Conservation (phyloP, 352 stramenopile genomes). For the Globisporangium megalacanthum region DNA sequence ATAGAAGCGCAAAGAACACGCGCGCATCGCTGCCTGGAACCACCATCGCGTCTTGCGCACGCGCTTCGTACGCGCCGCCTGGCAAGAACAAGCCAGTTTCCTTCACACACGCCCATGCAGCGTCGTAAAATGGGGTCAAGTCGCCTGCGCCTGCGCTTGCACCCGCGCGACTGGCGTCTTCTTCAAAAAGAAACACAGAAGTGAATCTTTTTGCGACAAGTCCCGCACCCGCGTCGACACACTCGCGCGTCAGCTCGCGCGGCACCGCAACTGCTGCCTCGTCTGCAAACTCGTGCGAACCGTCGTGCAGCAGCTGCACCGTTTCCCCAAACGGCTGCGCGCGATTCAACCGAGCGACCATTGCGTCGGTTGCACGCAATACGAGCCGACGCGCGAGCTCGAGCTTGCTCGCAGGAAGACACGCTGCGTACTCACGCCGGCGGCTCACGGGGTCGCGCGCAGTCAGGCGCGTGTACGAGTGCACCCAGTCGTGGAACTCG, state of each 20-base stretch:
- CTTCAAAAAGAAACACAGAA: slow-evolving; percentile 57
- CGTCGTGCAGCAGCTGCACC: slow-evolving; percentile 49
- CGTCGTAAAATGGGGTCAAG: slow-evolving; percentile 34
- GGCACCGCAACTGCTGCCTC: slow-evolving; percentile 28
- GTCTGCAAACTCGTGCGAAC: slow-evolving; percentile 29
- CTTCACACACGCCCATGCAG: slow-evolving; percentile 44
- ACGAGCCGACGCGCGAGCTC: slow-evolving; percentile 49
- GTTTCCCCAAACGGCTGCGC: slow-evolving; percentile 29
- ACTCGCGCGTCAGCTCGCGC: slow-evolving; percentile 25
- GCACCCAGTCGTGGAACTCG: slow-evolving; percentile 71
- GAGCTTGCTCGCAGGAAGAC: slow-evolving; percentile 55
- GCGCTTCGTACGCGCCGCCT: slow-evolving; percentile 28
- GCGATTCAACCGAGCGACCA: slow-evolving; percentile 20
- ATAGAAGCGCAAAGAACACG: slow-evolving; percentile 48
- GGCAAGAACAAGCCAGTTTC: slow-evolving; percentile 55
- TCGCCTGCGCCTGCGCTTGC: slow-evolving; percentile 11
- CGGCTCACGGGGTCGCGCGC: slow-evolving; percentile 20
- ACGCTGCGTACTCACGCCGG: slow-evolving; percentile 39
- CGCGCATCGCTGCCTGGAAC: slow-evolving; percentile 17
- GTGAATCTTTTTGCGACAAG: slow-evolving; percentile 64
- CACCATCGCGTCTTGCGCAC: slow-evolving; percentile 28
- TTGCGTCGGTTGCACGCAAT: slow-evolving; percentile 39
- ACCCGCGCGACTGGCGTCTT: slow-evolving; percentile 8
- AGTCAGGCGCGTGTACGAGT: slow-evolving; percentile 59
- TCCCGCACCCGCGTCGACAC: slow-evolving; percentile 26